Conservation (phyloP, 2,329 filamentous ascomycete genomes). For the Clarireedia sp. region DNA sequence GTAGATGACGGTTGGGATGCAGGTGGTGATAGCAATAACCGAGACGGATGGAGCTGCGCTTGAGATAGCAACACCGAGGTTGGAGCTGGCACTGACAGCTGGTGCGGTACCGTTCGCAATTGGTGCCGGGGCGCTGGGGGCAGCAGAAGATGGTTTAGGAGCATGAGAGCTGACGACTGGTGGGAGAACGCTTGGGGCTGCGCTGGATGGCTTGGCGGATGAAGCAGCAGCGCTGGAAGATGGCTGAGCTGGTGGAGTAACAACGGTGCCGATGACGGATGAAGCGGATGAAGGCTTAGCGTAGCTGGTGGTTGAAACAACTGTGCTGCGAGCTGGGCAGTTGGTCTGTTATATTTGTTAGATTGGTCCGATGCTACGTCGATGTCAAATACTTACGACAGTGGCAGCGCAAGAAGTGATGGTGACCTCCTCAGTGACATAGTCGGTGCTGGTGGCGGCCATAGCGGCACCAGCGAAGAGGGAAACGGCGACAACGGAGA, state of each 20-base stretch:
- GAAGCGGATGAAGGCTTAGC: not conserved
- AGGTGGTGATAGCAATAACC: constrained; percentile 10
- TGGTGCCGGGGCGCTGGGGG: not conserved
- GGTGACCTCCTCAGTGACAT: constrained; percentile 10
- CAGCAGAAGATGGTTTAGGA: not conserved
- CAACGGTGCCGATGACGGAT: not conserved
- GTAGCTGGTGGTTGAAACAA: constrained; percentile 3
- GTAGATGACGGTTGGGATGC: constrained; percentile 12
- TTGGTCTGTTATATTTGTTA: not conserved
- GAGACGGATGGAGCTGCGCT: not conserved
- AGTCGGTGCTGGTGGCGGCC: constrained; percentile 9
- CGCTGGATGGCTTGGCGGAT: not conserved
- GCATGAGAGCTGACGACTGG: not conserved
- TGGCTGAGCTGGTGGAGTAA: not conserved
- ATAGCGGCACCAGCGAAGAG: constrained; percentile 11
- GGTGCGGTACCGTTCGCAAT: not conserved
- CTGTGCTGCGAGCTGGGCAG: constrained; percentile 10
- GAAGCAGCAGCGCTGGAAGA: not conserved
- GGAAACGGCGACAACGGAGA: constrained; percentile 14
- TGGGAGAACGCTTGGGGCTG: not conserved
- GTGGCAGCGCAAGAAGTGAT: constrained; percentile 10
- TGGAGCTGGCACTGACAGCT: not conserved
- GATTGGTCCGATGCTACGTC: not conserved
- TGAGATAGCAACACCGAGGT: not conserved
- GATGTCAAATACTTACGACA: not conserved